These are phyloP conservation scores for Exophiala dermatitidis DNA, from an alignment of 2,329 filamentous ascomycete species.

Conservation along the genomic window DNA sequence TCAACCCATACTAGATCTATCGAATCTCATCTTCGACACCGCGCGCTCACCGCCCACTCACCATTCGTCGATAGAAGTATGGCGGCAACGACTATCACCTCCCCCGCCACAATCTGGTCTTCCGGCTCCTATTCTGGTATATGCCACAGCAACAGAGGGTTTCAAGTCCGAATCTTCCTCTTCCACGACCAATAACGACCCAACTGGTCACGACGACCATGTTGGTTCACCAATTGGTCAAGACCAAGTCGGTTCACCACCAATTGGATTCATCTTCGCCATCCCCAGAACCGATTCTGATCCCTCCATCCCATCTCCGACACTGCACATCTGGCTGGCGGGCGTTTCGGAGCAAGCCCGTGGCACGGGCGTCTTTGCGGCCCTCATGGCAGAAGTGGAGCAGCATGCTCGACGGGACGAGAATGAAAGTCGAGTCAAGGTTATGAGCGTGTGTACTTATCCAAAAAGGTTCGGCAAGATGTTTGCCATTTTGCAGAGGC, in stretches of 20 bases:
- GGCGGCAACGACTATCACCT: background rate
- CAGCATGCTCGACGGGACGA: background rate
- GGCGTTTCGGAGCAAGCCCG: constrained; percentile 2
- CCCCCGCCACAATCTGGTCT: background rate
- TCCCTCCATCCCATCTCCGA: background rate
- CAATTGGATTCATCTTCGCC: constrained; percentile 10
- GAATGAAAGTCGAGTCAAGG: background rate
- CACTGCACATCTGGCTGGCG: constrained; percentile 13
- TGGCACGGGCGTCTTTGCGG: constrained; percentile 9
- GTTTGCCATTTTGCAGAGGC: constrained; percentile 46
- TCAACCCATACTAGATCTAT: too few relatives aligned
- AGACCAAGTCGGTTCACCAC: constrained; percentile 2
- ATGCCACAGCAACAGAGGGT: background rate
- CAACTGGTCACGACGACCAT: background rate
- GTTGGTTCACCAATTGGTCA: background rate
- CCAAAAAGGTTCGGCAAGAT: constrained; percentile 30
- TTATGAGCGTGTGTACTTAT: constrained; percentile 8
- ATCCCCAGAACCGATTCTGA: background rate
- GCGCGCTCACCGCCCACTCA: constrained; percentile 2
- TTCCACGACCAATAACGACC: background rate
- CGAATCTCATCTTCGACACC: constrained; percentile 5
- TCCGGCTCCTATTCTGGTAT: background rate
- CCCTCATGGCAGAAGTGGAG: constrained; percentile 4
- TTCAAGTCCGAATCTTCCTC: background rate
- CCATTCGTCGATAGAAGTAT: constrained; percentile 12